phyloP scores from a whole-genome alignment of 305 asterid species.

The Fraxinus albicans region DNA sequence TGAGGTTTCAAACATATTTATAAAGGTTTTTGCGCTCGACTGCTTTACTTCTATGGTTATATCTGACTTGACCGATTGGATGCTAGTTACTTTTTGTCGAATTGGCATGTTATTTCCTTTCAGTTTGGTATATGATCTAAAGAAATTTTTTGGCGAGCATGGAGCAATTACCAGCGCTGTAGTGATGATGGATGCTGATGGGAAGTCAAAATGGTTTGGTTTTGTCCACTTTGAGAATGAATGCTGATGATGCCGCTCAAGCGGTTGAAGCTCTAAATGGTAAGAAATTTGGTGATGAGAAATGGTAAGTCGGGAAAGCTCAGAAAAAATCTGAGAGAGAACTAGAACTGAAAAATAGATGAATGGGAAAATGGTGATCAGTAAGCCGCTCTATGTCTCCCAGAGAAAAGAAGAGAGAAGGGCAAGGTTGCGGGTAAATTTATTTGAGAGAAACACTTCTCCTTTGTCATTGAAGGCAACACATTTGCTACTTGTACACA shows the following conservation, averaged over 20 bases:
- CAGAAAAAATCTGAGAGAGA: conserved; percentile 44
- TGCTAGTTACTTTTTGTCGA: no score
- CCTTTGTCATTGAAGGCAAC: neutral
- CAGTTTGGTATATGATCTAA: conserved; percentile 19
- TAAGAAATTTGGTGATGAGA: conserved; percentile 28
- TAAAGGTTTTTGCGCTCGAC: no score
- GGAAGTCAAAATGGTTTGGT: conserved; percentile 44
- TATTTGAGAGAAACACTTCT: neutral
- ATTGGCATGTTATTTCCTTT: no score
- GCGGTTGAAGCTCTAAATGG: conserved; percentile 41
- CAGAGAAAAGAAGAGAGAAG: conserved; percentile 47
- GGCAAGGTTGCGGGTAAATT: conserved; percentile 40
- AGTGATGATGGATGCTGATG: conserved; percentile 43
- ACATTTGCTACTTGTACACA: no score
- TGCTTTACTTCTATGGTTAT: no score
- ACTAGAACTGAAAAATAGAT: conserved; percentile 31
- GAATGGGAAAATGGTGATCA: conserved; percentile 37
- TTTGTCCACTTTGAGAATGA: conserved; percentile 42
- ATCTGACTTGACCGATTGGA: no score
- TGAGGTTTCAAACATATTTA: conserved; percentile 47
- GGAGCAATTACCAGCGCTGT: conserved; percentile 42
- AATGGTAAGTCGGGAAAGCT: conserved; percentile 43
- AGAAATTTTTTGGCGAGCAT: conserved; percentile 30
- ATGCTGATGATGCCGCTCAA: conserved; percentile 33
- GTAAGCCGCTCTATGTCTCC: conserved; percentile 45